These are phyloP conservation scores for Xylariaceae sp. DNA, from an alignment of 2,329 filamentous ascomycete genomes.

Conservation along the genomic window DNA sequence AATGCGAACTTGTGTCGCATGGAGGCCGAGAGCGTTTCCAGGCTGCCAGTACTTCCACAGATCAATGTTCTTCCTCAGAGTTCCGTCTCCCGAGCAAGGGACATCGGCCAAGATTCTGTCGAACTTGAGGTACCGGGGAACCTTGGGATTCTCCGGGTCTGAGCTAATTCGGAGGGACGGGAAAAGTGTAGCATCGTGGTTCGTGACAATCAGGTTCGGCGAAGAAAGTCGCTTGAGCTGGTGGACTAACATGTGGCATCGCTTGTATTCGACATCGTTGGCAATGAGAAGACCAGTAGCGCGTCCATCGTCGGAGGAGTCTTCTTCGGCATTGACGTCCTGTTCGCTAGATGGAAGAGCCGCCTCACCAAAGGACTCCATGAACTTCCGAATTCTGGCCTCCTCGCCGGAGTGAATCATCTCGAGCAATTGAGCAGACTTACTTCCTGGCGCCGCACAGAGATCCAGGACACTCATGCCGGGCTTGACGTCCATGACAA, in stretches of 20 bases:
- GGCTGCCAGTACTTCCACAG: slow-evolving; percentile 96
- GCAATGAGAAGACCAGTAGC: slow-evolving; percentile 89
- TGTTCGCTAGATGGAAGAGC: slow-evolving; percentile 35
- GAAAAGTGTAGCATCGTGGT: slow-evolving; percentile 95
- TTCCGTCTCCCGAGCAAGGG: slow-evolving; percentile 93
- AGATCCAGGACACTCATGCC: slow-evolving; percentile 93
- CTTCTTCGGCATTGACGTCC: slow-evolving; percentile 49
- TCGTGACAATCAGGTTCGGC: slow-evolving; percentile 93
- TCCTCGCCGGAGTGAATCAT: slow-evolving; percentile 93
- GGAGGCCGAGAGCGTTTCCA: slow-evolving; percentile 78
- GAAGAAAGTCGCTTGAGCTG: slow-evolving; percentile 96
- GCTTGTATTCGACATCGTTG: slow-evolving; percentile 95
- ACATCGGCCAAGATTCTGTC: slow-evolving; percentile 95
- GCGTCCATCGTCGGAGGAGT: slow-evolving; percentile 70
- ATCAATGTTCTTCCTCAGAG: slow-evolving; percentile 84
- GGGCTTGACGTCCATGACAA: slow-evolving; percentile 84
- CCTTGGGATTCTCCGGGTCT: slow-evolving; percentile 46
- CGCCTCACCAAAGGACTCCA: slow-evolving; percentile 50
- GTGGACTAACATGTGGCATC: slow-evolving; percentile 94
- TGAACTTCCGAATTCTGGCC: slow-evolving; percentile 68
- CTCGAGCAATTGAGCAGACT: slow-evolving; percentile 91
- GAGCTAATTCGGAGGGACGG: slow-evolving; percentile 82
- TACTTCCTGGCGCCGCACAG: slow-evolving; percentile 95
- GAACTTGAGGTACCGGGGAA: slow-evolving; percentile 81
- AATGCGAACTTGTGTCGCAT: slow-evolving; percentile 82